Evolutionary conservation across 257 asterid species (phyloP), one percentile per base, ranked within the genome.

Genomic region (Solanum ossicruentum): DNA sequence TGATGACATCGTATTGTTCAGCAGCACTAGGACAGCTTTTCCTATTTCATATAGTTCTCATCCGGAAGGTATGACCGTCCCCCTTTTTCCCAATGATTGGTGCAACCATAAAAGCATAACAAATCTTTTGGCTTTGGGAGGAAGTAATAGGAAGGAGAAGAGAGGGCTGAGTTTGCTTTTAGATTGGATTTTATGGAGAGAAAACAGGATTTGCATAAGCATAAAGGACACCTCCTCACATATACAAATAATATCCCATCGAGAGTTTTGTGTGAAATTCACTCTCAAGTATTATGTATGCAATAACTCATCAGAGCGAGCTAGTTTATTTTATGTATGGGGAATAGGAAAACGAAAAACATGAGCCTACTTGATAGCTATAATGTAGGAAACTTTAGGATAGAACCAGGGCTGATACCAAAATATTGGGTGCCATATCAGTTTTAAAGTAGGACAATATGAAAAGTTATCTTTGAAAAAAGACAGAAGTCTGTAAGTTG

Each of bases 11-110:
- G 18, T 96, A 95, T 87, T 86, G 95, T 92, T 78, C 94, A 10
- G 98, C 95, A 58, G 98, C 99, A n/a, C 75, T 95, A 78, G 99
- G 98, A 84, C 98, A 96, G 66, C 95, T 96, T 52, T 90, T 93
- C 86, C 90, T 96, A 95, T 96, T 96, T 90, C 99, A 96, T 81
- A 86, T 95, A 11, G 93, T 96, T 87, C 98, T 96, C 86, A 96
- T 96, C 86, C 94, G 92, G 86, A 96, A 96, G 98, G 99, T 96
- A 91, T 28, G n/a, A 84, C 21, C 3, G 21, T 26, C 75, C 71
- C 60, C 55, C 11, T 66, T 61, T 82, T 61, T 57, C 45, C 17
- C 71, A 54, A n/a, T 51, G 82, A 78, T 78, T 26, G 26, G 20
- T 52, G 82, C 82, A 16, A 28, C 65, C 41, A 5, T 26, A 78